These are phyloP conservation scores for Ricinus communis DNA, from an alignment of 345 rosid species.

Conservation along the genomic window DNA sequence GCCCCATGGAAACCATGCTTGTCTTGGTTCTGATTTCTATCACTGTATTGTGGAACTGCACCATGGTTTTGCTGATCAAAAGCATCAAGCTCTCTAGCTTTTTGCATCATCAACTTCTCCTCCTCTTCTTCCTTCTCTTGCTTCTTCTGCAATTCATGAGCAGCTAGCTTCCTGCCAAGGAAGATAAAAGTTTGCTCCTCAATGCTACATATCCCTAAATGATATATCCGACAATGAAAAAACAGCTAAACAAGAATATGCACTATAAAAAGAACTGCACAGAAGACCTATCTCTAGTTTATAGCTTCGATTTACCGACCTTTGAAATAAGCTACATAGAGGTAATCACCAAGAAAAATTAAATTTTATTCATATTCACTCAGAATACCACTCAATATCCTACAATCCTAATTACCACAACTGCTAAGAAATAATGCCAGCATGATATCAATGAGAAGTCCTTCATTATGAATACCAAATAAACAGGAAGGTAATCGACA, in stretches of 20 bases:
- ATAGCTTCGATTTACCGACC: too few relatives aligned
- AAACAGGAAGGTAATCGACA: too few relatives aligned
- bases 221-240: neutral
- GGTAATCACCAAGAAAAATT: too few relatives aligned
- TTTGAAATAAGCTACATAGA: too few relatives aligned
- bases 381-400: neutral
- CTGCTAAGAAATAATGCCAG: neutral
- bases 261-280: neutral
- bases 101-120: conserved; percentile 63
- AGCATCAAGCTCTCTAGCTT: conserved; percentile 83
- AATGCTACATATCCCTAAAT: neutral
- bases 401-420: too few relatives aligned
- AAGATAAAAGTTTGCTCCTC: conserved; percentile 10
- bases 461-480: neutral
- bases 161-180: conserved; percentile 62
- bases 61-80: conserved; percentile 97
- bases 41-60: conserved; percentile 82
- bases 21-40: conserved; percentile 61
- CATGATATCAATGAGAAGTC: neutral
- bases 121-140: conserved; percentile 84
- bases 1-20: conserved; percentile 94
- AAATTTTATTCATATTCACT: neutral
- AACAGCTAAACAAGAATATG: neutral
- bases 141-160: conserved; percentile 66
- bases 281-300: too few relatives aligned